phyloP scores from a whole-genome alignment of 164 flowering plant genomes.

The Nelumbo lutea region DNA sequence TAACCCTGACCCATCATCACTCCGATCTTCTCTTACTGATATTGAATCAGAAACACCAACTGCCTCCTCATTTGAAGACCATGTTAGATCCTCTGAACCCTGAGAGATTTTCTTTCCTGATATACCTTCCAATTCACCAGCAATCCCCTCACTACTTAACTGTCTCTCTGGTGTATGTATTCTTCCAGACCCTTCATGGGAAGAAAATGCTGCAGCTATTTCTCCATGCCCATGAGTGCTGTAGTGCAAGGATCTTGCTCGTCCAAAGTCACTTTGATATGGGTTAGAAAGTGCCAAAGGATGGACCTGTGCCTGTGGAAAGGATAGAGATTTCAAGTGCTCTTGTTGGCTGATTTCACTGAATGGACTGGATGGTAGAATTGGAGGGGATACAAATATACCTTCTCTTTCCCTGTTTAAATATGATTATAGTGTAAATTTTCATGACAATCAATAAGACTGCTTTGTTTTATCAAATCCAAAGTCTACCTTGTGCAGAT shows the following conservation, averaged over 20 bases:
- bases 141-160: too few relatives aligned
- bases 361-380: slow-evolving; percentile 22
- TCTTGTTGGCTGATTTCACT: slow-evolving; percentile 11
- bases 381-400: slow-evolving; percentile 14
- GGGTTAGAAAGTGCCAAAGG: slow-evolving; percentile 16
- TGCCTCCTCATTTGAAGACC: too few relatives aligned
- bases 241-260: slow-evolving; percentile 20
- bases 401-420: slow-evolving; percentile 38
- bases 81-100: too few relatives aligned
- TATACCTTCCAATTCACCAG: too few relatives aligned
- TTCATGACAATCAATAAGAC: not conserved
- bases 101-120: too few relatives aligned
- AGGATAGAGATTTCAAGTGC: slow-evolving; percentile 22
- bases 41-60: too few relatives aligned
- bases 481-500: slow-evolving; percentile 55
- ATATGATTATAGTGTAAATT: slow-evolving; percentile 2
- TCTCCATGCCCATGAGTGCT: slow-evolving; percentile 3
- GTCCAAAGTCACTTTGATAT: slow-evolving; percentile 17
- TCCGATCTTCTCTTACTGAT: too few relatives aligned
- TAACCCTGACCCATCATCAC: too few relatives aligned
- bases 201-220: slow-evolving; percentile 6
- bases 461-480: too few relatives aligned
- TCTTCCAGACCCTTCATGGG: slow-evolving; percentile 17
- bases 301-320: slow-evolving; percentile 7
- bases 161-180: slow-evolving; percentile 1